phyloP scores from a whole-genome alignment of 441 rosid genomes.

The Daphne laureola region DNA sequence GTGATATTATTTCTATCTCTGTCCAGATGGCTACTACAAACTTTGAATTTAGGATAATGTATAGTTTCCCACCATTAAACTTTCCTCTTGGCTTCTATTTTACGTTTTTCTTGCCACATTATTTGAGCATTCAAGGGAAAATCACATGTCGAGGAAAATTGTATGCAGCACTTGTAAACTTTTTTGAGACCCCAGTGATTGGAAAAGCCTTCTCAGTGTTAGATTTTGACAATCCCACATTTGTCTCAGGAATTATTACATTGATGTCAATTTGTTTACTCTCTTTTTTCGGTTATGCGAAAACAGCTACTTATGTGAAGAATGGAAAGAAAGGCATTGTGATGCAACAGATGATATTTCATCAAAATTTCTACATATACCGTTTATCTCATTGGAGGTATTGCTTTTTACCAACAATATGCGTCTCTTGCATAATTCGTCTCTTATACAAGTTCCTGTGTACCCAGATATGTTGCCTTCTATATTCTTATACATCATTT shows the following conservation, averaged over 20 bases:
- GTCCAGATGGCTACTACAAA: too few species aligned
- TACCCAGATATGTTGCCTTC: background rate
- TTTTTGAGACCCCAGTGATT: too few species aligned
- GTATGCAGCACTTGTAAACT: too few species aligned
- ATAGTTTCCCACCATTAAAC: too few species aligned
- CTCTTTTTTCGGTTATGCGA: conserved; percentile 16
- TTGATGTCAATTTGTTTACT: conserved; percentile 1
- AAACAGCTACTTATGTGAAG: conserved; percentile 65
- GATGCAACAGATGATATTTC: conserved; percentile 26
- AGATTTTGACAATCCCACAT: too few species aligned
- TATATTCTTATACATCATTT: background rate
- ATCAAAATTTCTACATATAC: conserved; percentile 36
- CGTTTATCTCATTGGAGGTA: conserved; percentile 64
- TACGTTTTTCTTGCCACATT: too few species aligned
- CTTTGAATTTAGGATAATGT: too few species aligned
- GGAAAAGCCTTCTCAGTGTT: too few species aligned
- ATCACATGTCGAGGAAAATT: too few species aligned
- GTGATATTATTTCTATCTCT: too few species aligned
- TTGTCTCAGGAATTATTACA: conserved; percentile 2
- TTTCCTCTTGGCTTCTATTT: too few species aligned
- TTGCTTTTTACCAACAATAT: conserved; percentile 12
- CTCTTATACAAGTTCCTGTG: background rate
- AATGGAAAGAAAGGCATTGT: conserved; percentile 63
- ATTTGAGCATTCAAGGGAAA: too few species aligned
- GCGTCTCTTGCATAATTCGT: conserved; percentile 7